phyloP scores from a whole-genome alignment of 1,139 yeast species.

The Suhomyces wounanorum region DNA sequence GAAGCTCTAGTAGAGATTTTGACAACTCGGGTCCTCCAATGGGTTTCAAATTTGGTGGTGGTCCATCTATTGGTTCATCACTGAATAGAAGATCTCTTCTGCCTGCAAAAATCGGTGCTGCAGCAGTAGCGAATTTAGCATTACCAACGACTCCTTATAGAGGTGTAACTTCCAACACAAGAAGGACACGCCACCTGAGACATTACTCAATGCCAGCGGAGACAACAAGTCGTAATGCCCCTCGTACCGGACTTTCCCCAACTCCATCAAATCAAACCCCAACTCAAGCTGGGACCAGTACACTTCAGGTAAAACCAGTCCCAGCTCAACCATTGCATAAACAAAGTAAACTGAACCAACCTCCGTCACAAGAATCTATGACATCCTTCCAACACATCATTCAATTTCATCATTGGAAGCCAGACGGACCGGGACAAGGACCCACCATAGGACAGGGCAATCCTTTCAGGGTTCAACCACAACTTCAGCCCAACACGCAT shows the following conservation, averaged over 20 bases:
- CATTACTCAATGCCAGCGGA: slow-evolving; percentile 49
- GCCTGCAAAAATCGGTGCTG: slow-evolving; percentile 74
- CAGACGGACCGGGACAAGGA: slow-evolving; percentile 33
- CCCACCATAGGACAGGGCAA: slow-evolving; percentile 15
- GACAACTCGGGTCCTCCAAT: slow-evolving; percentile 32
- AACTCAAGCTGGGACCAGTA: slow-evolving; percentile 29
- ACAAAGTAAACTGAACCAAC: slow-evolving; percentile 35
- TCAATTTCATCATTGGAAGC: slow-evolving; percentile 57
- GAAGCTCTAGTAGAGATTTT: slow-evolving; percentile 14
- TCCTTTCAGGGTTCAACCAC: slow-evolving; percentile 14
- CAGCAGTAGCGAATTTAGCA: slow-evolving; percentile 61
- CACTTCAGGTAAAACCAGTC: slow-evolving; percentile 47
- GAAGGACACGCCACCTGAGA: slow-evolving; percentile 37
- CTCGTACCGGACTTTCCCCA: slow-evolving; percentile 23
- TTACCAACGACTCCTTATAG: slow-evolving; percentile 36
- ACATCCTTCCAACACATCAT: slow-evolving; percentile 54
- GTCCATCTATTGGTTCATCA: slow-evolving; percentile 16
- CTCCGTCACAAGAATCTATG: slow-evolving; percentile 52
- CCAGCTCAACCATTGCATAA: slow-evolving; percentile 50
- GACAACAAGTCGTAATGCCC: slow-evolving; percentile 7
- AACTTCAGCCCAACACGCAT: slow-evolving; percentile 17
- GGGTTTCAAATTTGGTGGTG: slow-evolving; percentile 46
- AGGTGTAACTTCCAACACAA: slow-evolving; percentile 18
- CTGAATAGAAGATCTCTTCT: slow-evolving; percentile 50
- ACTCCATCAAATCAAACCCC: slow-evolving; percentile 11